A percentile compares a stretch with the other conserved stretches of the same genome.
phyloP scores from a whole-genome alignment of 2,329 filamentous ascomycete genomes.

The Pseudopithomyces chartarum region DNA sequence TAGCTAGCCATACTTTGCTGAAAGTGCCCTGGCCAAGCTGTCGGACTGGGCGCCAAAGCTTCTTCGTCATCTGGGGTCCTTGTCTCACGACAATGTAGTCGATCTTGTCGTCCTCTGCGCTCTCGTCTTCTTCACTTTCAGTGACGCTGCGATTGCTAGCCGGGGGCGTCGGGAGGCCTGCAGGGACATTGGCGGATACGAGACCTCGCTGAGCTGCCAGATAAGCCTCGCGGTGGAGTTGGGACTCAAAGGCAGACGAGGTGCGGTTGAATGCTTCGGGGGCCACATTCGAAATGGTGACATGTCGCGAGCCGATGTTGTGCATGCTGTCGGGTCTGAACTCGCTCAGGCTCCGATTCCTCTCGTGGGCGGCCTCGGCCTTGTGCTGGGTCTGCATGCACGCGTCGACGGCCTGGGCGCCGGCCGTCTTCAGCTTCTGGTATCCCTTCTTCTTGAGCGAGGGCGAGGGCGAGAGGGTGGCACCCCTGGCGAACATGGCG shows the following conservation, averaged over 20 bases:
- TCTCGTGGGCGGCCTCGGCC: conserved; percentile 56
- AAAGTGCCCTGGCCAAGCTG: conserved; percentile 92
- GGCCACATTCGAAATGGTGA: conserved; percentile 63
- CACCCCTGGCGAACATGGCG: conserved; percentile 31
- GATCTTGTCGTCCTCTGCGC: conserved; percentile 49
- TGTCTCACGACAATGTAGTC: conserved; percentile 54
- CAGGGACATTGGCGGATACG: conserved; percentile 56
- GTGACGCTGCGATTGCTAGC: conserved; percentile 64
- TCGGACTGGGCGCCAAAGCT: conserved; percentile 80
- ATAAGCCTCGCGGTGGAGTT: conserved; percentile 77
- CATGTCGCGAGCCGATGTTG: conserved; percentile 69
- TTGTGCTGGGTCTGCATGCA: conserved; percentile 35
- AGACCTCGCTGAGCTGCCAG: conserved; percentile 80
- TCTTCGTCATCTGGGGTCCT: conserved; percentile 70
- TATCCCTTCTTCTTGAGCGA: conserved; percentile 55
- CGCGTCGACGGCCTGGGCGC: conserved; percentile 45
- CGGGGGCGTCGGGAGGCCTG: conserved; percentile 72
- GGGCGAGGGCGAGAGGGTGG: conserved; percentile 43
- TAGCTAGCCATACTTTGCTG: conserved; percentile 90
- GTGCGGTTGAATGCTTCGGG: conserved; percentile 51
- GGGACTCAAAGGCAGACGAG: conserved; percentile 55
- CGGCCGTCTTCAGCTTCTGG: conserved; percentile 48
- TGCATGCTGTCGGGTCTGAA: conserved; percentile 76
- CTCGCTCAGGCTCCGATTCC: conserved; percentile 87
- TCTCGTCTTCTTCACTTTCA: conserved; percentile 59